phyloP scores from a whole-genome alignment of 2,329 filamentous ascomycete species.

The Didymella glomerata region DNA sequence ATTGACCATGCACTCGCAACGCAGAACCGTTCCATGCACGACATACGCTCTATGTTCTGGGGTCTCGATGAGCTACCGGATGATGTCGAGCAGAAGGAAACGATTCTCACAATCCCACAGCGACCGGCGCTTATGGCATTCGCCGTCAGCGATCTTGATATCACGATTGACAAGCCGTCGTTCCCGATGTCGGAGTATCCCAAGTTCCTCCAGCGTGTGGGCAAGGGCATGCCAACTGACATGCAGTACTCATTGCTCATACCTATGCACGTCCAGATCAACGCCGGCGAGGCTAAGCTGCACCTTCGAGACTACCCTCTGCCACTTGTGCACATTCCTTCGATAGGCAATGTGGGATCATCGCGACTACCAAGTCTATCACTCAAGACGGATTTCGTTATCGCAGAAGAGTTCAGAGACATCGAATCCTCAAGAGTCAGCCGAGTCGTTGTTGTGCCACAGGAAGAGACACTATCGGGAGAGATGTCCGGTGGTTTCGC shows the following conservation, averaged over 20 bases:
- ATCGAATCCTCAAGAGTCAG: constrained; percentile 81
- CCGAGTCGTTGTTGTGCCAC: constrained; percentile 83
- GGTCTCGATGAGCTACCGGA: constrained; percentile 82
- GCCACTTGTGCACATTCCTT: constrained; percentile 88
- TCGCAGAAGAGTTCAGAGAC: constrained; percentile 91
- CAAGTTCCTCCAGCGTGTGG: constrained; percentile 83
- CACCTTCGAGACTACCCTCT: constrained; percentile 92
- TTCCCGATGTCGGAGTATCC: constrained; percentile 85
- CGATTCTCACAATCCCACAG: constrained; percentile 83
- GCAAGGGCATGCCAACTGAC: constrained; percentile 94
- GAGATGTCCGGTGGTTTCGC: constrained; percentile 74
- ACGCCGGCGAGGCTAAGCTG: constrained; percentile 89
- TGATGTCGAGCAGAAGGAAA: constrained; percentile 82
- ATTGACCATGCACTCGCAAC: constrained; percentile 79
- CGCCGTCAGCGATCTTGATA: constrained; percentile 82
- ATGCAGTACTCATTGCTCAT: constrained; percentile 91
- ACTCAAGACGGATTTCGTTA: constrained; percentile 88
- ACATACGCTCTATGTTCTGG: constrained; percentile 81
- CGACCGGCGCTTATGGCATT: constrained; percentile 84
- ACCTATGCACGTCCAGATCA: constrained; percentile 87
- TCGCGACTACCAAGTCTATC: constrained; percentile 81
- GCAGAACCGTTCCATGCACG: constrained; percentile 77
- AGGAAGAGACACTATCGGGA: constrained; percentile 63
- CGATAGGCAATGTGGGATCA: constrained; percentile 80
- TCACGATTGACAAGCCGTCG: constrained; percentile 89